Percentiles rank a stretch among this genome's conserved stretches.
Evolutionary conservation across 2,329 filamentous ascomycete genomes (phyloP).

Genomic region (Emericellopsis atlantica): DNA sequence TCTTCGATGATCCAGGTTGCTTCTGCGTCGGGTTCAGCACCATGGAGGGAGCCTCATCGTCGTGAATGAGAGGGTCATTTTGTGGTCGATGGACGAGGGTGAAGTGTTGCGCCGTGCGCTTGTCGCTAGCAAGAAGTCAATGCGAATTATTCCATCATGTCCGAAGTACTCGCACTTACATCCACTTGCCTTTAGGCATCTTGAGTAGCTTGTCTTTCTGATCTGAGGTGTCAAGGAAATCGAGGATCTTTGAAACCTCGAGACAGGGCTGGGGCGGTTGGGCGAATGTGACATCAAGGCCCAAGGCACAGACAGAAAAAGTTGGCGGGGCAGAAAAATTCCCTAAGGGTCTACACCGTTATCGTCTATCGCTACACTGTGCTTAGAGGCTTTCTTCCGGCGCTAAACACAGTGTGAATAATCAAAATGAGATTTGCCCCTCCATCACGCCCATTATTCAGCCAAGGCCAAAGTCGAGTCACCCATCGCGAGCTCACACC

Average conservation of each 20-base stretch:
- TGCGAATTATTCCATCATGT: slow-evolving; percentile 11
- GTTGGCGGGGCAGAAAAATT: slow-evolving; percentile 7
- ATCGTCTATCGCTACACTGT: slow-evolving; percentile 4
- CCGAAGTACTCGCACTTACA: slow-evolving; percentile 17
- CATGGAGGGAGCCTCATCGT: slow-evolving; percentile 77
- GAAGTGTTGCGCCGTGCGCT: slow-evolving; percentile 87
- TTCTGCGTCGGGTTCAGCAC: slow-evolving; percentile 59
- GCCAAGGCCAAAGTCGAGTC: not conserved
- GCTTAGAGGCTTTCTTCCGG: not conserved
- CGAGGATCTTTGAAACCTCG: too few relatives aligned
- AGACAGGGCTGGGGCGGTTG: too few relatives aligned
- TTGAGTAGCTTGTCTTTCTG: slow-evolving; percentile 18
- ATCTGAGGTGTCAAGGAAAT: too few relatives aligned
- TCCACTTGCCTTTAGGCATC: slow-evolving; percentile 70
- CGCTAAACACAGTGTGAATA: not conserved
- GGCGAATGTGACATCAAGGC: too few relatives aligned
- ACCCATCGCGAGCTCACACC: not conserved
- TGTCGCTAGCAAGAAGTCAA: slow-evolving; percentile 41
- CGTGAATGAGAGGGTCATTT: slow-evolving; percentile 94
- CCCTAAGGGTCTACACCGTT: slow-evolving; percentile 2
- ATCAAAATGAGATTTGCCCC: slow-evolving; percentile 2
- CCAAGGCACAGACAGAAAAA: slow-evolving; percentile 3
- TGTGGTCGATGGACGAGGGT: slow-evolving; percentile 91
- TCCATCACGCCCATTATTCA: slow-evolving; percentile 2
- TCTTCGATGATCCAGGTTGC: slow-evolving; percentile 7